Conservation (phyloP, 371 early-diverging fungal genomes). For the Blakeslea trispora region DNA sequence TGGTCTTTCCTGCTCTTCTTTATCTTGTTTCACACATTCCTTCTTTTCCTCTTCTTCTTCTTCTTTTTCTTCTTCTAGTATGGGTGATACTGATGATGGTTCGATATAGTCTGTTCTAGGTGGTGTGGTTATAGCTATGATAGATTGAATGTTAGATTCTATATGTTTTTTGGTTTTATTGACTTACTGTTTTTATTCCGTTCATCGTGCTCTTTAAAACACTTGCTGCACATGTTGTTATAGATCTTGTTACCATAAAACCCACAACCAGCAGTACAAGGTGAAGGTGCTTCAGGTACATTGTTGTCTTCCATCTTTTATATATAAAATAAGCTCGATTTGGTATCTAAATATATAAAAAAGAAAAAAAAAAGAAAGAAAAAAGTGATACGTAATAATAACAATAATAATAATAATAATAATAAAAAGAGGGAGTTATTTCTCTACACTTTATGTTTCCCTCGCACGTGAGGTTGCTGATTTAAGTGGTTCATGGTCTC, state of each 20-base stretch:
- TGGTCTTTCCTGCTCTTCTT: slow-evolving; percentile 46
- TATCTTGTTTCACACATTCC: too few relatives aligned
- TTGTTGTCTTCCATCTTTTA: not conserved
- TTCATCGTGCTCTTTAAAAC: slow-evolving; percentile 57
- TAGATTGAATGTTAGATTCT: slow-evolving; percentile 5
- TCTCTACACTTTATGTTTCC: too few relatives aligned
- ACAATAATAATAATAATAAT: too few relatives aligned
- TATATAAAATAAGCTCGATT: too few relatives aligned
- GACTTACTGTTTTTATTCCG: slow-evolving; percentile 16
- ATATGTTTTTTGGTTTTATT: slow-evolving; percentile 5
- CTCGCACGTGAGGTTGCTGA: too few relatives aligned
- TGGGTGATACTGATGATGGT: slow-evolving; percentile 24
- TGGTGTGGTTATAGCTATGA: slow-evolving; percentile 10
- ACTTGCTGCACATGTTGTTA: slow-evolving; percentile 82
- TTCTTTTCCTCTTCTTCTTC: slow-evolving; percentile 20
- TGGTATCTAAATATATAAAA: not conserved
- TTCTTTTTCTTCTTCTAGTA: slow-evolving; percentile 24
- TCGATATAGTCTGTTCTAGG: slow-evolving; percentile 16
- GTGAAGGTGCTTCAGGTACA: slow-evolving; percentile 35
- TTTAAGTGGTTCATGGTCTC: too few relatives aligned
- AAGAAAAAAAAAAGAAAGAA: too few relatives aligned
- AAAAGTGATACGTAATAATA: too few relatives aligned
- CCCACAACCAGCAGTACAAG: slow-evolving; percentile 68
- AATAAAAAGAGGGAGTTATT: too few relatives aligned
- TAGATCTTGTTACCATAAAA: slow-evolving; percentile 62